Conservation (phyloP, 23 red algal species). For the Gracilaria gracilis region DNA sequence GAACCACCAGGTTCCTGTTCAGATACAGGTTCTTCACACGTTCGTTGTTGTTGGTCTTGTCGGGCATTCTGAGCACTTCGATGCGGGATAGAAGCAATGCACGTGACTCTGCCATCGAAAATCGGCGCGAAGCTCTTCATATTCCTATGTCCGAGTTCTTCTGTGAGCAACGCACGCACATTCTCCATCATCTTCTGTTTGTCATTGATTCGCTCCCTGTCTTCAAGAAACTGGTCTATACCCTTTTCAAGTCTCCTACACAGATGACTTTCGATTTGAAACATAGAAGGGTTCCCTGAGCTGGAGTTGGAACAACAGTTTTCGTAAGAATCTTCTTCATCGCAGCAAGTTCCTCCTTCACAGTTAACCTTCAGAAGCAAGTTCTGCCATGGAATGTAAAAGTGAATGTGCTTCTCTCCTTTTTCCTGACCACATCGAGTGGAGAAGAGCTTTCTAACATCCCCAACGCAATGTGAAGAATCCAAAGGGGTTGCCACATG, state of each 20-base stretch:
- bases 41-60: not conserved
- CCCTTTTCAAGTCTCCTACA: conserved; percentile 6
- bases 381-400: conserved; percentile 38
- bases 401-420: conserved; percentile 5
- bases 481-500: not conserved
- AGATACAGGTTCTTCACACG: not conserved
- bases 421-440: not conserved
- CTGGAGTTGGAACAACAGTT: not conserved
- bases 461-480: not conserved
- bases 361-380: conserved; percentile 24
- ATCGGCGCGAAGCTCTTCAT: not conserved
- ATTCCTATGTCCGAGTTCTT: not conserved
- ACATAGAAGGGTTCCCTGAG: conserved; percentile 21
- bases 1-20: not conserved
- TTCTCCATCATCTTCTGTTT: conserved; percentile 9
- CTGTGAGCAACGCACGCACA: not conserved
- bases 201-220: conserved; percentile 25
- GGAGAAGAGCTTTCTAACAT: conserved; percentile 14
- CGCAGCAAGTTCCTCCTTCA: conserved; percentile 37
- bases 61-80: not conserved
- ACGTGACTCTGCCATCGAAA: not conserved
- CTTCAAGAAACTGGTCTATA: conserved; percentile 1
- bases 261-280: conserved; percentile 38
- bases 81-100: not conserved
- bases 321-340: conserved; percentile 12